Conservation (phyloP, 768 basidiomycete species). For the Multifurca ochricompacta region DNA sequence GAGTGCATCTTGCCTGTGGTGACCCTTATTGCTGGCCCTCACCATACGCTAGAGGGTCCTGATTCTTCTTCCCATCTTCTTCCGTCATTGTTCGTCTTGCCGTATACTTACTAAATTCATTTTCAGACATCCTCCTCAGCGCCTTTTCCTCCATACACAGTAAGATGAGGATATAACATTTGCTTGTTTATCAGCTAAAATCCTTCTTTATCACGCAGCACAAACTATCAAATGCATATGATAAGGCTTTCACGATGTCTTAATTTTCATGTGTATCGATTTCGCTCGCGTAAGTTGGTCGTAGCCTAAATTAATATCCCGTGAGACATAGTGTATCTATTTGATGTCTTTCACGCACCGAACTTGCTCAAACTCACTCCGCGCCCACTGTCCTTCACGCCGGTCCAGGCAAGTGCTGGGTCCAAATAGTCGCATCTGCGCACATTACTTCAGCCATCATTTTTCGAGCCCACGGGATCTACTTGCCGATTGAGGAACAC, state of each 20-base stretch:
- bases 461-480: background rate
- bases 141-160: too few relatives aligned
- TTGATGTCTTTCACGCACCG: constrained; percentile 42
- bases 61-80: background rate
- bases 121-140: too few relatives aligned
- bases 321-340: background rate
- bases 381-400: constrained; percentile 87
- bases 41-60: constrained; percentile 20
- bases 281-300: constrained; percentile 80
- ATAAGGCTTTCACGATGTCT: constrained; percentile 31
- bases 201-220: background rate
- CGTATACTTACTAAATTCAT: background rate
- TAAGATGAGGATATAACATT: background rate
- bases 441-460: constrained; percentile 9
- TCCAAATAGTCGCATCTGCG: constrained; percentile 80
- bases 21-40: constrained; percentile 16
- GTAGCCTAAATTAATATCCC: constrained; percentile 49
- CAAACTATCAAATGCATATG: too few relatives aligned
- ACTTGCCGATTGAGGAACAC: constrained; percentile 82
- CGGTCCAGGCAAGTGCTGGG: constrained; percentile 91
- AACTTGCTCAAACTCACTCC: constrained; percentile 88
- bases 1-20: constrained; percentile 17
- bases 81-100: background rate
- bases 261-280: constrained; percentile 77
- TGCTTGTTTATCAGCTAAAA: background rate